These are phyloP conservation scores for Fusarium sp. DNA, from an alignment of 2,329 filamentous ascomycete species.

Conservation along the genomic window DNA sequence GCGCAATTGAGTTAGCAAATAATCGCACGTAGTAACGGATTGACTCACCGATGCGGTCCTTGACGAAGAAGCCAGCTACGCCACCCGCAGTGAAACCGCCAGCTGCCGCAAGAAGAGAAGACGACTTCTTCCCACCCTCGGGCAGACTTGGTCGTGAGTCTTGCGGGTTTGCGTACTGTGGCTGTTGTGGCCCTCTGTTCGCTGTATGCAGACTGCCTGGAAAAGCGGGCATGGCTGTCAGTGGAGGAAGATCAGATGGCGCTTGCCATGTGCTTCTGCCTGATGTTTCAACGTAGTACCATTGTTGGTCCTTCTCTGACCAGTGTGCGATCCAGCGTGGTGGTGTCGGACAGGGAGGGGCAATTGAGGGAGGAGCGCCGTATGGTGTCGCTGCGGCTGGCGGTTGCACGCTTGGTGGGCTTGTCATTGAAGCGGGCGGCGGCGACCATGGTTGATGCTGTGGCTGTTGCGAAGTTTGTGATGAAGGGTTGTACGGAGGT, in stretches of 20 bases:
- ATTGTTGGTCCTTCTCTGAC: conserved; percentile 34
- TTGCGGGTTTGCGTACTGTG: background rate
- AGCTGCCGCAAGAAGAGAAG: conserved; percentile 8
- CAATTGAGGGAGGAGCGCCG: background rate
- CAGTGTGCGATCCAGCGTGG: conserved; percentile 35
- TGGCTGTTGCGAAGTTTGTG: background rate
- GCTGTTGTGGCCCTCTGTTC: background rate
- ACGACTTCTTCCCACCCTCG: conserved; percentile 4
- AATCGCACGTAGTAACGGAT: accelerated
- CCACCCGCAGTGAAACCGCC: conserved; percentile 33
- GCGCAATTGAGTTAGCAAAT: accelerated
- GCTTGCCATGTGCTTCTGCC: conserved; percentile 19
- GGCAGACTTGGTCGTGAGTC: background rate
- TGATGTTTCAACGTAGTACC: conserved; percentile 31
- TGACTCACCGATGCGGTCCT: conserved; percentile 29
- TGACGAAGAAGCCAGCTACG: conserved; percentile 31
- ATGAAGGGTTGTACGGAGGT: background rate
- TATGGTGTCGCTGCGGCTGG: background rate
- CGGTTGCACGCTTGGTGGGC: background rate
- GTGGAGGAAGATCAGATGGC: background rate
- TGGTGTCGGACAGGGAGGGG: conserved; percentile 6
- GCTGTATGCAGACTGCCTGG: background rate
- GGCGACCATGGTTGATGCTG: conserved; percentile 1
- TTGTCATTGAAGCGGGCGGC: background rate
- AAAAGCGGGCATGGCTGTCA: conserved; percentile 25